Evolutionary conservation across 192 early-diverging fungal genomes (phyloP), one percentile per base, ranked within the genome.

Genomic region (Coemansia brasiliensis): DNA sequence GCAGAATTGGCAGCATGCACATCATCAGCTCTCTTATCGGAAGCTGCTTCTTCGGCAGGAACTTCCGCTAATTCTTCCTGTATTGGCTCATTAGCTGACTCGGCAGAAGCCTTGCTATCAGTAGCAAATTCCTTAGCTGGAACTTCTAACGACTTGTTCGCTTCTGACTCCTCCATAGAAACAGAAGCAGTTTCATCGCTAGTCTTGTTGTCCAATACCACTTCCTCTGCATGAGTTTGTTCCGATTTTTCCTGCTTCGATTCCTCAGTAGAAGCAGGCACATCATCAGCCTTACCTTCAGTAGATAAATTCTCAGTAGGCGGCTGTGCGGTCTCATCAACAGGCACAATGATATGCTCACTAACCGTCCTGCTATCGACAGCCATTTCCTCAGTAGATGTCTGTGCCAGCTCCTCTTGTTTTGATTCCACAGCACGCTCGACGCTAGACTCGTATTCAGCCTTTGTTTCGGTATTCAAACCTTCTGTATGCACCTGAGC

Each of bases 31-130:
- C 10, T 10, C 8, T 4, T 21, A n/a, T 59, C 48, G 4, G 20
- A 40, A 26, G 39, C 50, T 8, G 6, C 3, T 29, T 6, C 27
- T 29, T 6, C 6, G 27, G 27, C 27, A 29, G 39, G 3, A 16
- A 44, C 42, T 18, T 57, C 40, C 2, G 51, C 52, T 40, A 20
- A 3, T 2, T 39, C 7, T 18, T 66, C 64, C 43, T n/a, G 37
- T 6, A 13, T 39, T 37, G 48, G 38, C 63, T 45, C 55, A 0
- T 35, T 46, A 20, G 24, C 17, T 24, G 45, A 6, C 4, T 46
- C 45, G 24, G 55, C 52, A 1, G 1, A 15, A 54, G 37, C 18
- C 27, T 29, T 29, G 20, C 18, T n/a, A 27, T 57, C 46, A 4
- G 38, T 24, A 16, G 20, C 26, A 11, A 11, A 7, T 18, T 49